phyloP scores from a whole-genome alignment of 371 early-diverging fungal genomes.

The Nematocida sp. region DNA sequence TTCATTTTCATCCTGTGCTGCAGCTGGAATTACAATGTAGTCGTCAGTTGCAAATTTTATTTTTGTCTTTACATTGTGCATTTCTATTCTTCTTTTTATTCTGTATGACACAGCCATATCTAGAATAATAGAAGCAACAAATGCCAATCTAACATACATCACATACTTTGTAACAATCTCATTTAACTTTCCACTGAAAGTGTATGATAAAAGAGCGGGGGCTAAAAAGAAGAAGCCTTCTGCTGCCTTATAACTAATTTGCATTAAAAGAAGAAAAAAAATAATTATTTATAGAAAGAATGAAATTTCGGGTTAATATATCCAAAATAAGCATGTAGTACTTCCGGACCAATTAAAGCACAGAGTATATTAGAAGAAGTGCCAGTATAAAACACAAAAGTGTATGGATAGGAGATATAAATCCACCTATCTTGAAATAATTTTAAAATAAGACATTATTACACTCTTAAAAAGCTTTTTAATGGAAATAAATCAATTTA shows the following conservation, averaged over 20 bases:
- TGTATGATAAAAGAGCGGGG: slow-evolving; percentile 25
- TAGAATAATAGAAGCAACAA: slow-evolving; percentile 58
- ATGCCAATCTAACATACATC: slow-evolving; percentile 51
- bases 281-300: slow-evolving; percentile 17
- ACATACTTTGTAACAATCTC: slow-evolving; percentile 21
- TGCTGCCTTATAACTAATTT: slow-evolving; percentile 57
- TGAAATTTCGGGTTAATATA: background rate
- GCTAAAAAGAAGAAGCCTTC: slow-evolving; percentile 45
- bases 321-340: background rate
- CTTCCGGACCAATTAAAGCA: background rate
- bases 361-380: too few species aligned
- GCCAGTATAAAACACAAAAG: too few species aligned
- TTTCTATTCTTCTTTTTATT: slow-evolving; percentile 61
- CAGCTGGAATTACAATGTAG: slow-evolving; percentile 46
- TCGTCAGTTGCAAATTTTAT: slow-evolving; percentile 60
- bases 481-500: slow-evolving; percentile 12
- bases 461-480: too few species aligned
- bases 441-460: too few species aligned
- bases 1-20: background rate
- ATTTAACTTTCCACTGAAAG: slow-evolving; percentile 11
- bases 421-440: too few species aligned
- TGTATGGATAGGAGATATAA: too few species aligned
- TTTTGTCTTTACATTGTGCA: slow-evolving; percentile 62
- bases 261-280: slow-evolving; percentile 31
- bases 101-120: slow-evolving; percentile 58